phyloP scores from a whole-genome alignment of 2,329 filamentous ascomycete genomes.

The Diaporthe capsici region DNA sequence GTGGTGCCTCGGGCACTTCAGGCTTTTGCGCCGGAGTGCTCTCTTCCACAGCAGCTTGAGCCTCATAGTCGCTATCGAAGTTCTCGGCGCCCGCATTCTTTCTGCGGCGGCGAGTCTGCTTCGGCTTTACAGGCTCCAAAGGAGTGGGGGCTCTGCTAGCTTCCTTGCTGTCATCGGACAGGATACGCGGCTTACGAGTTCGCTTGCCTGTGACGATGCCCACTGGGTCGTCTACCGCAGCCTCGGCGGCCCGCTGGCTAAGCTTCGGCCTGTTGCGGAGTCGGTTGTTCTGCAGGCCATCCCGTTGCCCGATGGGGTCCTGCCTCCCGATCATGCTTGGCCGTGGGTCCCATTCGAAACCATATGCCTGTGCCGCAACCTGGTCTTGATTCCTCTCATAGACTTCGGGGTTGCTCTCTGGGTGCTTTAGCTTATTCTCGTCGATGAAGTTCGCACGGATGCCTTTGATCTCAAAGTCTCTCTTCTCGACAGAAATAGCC shows the following conservation, averaged over 20 bases:
- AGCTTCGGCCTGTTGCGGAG: constrained; percentile 70
- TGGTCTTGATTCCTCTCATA: constrained; percentile 66
- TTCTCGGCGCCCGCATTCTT: constrained; percentile 37
- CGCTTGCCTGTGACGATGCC: constrained; percentile 65
- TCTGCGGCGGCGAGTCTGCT: constrained; percentile 39
- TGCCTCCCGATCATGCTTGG: constrained; percentile 71
- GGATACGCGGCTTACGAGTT: constrained; percentile 66
- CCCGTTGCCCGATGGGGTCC: constrained; percentile 68
- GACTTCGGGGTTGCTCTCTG: constrained; percentile 61
- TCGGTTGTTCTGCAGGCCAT: constrained; percentile 69
- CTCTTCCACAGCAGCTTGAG: background rate
- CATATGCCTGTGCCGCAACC: constrained; percentile 71
- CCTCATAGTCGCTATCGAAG: constrained; percentile 38
- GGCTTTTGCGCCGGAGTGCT: constrained; percentile 8
- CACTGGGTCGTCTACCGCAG: constrained; percentile 54
- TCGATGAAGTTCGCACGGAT: constrained; percentile 58
- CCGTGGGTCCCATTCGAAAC: constrained; percentile 73
- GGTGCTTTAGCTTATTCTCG: constrained; percentile 58
- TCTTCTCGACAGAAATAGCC: constrained; percentile 60
- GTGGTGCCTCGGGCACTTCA: constrained; percentile 39
- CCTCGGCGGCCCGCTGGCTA: constrained; percentile 71
- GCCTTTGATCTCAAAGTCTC: constrained; percentile 68
- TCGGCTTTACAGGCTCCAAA: constrained; percentile 43
- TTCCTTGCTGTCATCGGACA: constrained; percentile 66
- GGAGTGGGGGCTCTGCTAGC: constrained; percentile 68